Evolutionary conservation across 371 early-diverging fungal genomes (phyloP).

Genomic region (Actinomortierella wolfii): DNA sequence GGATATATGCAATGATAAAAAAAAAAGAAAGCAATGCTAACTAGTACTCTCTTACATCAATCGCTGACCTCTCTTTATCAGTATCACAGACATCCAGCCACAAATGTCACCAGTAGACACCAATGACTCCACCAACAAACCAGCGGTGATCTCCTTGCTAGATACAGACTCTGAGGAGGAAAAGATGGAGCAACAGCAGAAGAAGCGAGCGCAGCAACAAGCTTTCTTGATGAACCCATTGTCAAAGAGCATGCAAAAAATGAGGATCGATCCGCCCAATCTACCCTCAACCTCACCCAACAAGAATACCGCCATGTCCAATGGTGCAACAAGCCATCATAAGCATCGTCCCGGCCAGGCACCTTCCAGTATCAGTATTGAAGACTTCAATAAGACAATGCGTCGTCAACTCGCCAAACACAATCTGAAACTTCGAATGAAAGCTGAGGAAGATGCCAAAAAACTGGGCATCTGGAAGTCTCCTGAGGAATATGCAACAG

Average conservation of each 20-base stretch:
- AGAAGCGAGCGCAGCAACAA: constrained; percentile 6
- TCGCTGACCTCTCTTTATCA: no score
- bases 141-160: constrained; percentile 5
- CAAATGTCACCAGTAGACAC: no score
- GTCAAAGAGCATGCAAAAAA: constrained; percentile 21
- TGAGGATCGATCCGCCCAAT: constrained; percentile 6
- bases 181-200: constrained; percentile 5
- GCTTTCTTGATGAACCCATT: constrained; percentile 23
- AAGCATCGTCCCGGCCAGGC: neutral
- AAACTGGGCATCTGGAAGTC: constrained; percentile 21
- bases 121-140: no score
- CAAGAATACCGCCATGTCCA: no score
- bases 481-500: constrained; percentile 29
- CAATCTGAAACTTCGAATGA: constrained; percentile 16
- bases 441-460: constrained; percentile 18
- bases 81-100: no score
- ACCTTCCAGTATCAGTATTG: constrained; percentile 2
- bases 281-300: no score
- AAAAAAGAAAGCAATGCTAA: no score
- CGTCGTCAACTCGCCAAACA: constrained; percentile 21
- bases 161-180: constrained; percentile 35
- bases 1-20: no score
- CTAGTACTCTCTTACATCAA: no score
- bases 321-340: no score
- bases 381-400: constrained; percentile 16